Percentiles rank a stretch among this genome's conserved stretches.
phyloP scores from a whole-genome alignment of 2,329 filamentous ascomycete species.

The Scleromitrula shiraiana region DNA sequence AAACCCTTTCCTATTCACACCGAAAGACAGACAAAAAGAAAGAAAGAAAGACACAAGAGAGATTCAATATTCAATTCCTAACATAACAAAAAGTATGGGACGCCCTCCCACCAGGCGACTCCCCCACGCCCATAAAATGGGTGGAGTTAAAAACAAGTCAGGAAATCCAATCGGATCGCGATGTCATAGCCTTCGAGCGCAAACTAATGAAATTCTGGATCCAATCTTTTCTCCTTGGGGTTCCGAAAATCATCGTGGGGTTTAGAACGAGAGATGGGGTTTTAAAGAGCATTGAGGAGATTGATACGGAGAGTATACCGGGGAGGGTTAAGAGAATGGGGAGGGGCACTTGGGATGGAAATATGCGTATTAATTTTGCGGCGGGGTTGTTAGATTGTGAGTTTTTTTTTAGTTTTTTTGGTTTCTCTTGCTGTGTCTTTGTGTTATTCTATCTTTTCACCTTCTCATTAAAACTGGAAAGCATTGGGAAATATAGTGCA shows the following conservation, averaged over 20 bases:
- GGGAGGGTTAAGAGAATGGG: conserved; percentile 60
- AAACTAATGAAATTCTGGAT: conserved; percentile 97
- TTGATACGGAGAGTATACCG: conserved; percentile 74
- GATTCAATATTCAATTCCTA: too few relatives aligned
- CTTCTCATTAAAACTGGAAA: too few relatives aligned
- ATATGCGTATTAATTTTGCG: conserved; percentile 88
- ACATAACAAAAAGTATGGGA: too few relatives aligned
- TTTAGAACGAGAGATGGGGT: conserved; percentile 70
- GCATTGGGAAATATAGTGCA: too few relatives aligned
- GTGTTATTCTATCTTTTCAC: too few relatives aligned
- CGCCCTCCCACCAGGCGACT: conserved; percentile 55
- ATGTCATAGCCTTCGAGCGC: conserved; percentile 70
- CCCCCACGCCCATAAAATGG: conserved; percentile 74
- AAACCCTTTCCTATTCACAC: too few relatives aligned
- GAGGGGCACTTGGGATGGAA: conserved; percentile 73
- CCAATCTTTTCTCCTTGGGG: conserved; percentile 88
- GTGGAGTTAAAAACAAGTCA: conserved; percentile 91
- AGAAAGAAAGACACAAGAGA: too few relatives aligned
- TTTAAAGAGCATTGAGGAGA: conserved; percentile 64
- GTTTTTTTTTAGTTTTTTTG: too few relatives aligned
- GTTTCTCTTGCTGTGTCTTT: too few relatives aligned
- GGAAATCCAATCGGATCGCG: conserved; percentile 58
- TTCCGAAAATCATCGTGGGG: conserved; percentile 85
- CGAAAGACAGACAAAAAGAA: too few relatives aligned
- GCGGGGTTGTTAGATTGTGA: conserved; percentile 68